phyloP scores from a whole-genome alignment of 148 eudicot genomes.

The Polygonum aviculare region DNA sequence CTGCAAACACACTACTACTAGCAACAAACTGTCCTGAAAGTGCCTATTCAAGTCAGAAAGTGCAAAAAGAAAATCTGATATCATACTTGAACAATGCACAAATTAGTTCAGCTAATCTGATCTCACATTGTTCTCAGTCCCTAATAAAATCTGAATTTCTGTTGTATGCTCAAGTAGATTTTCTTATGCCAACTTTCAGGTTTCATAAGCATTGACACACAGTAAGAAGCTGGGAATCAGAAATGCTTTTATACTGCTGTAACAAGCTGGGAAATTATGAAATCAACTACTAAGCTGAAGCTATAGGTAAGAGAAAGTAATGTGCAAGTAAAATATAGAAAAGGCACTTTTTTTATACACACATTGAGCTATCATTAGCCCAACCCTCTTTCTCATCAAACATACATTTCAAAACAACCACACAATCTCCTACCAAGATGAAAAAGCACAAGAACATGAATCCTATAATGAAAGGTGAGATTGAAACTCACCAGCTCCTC shows the following conservation, averaged over 20 bases:
- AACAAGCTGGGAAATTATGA: neutral
- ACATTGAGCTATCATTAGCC: no score
- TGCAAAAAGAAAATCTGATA: neutral
- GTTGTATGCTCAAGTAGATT: neutral
- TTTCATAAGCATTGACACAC: neutral
- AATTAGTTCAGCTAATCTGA: neutral
- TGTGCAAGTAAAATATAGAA: neutral
- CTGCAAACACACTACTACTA: neutral
- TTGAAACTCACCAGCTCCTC: conserved; percentile 69
- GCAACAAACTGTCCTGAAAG: neutral
- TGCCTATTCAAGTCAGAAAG: neutral
- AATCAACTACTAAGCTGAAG: neutral
- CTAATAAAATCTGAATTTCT: neutral
- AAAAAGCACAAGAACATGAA: neutral
- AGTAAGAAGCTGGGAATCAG: neutral
- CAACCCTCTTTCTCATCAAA: neutral
- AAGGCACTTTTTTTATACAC: no score
- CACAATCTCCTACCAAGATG: neutral
- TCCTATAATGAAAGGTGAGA: neutral
- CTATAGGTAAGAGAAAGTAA: neutral
- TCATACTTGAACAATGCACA: neutral
- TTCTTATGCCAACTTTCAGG: neutral
- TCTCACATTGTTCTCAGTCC: neutral
- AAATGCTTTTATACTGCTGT: neutral
- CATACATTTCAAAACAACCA: neutral